These are phyloP conservation scores for Dichotomopilus funicola DNA, from an alignment of 2,329 filamentous ascomycete species.

Conservation along the genomic window DNA sequence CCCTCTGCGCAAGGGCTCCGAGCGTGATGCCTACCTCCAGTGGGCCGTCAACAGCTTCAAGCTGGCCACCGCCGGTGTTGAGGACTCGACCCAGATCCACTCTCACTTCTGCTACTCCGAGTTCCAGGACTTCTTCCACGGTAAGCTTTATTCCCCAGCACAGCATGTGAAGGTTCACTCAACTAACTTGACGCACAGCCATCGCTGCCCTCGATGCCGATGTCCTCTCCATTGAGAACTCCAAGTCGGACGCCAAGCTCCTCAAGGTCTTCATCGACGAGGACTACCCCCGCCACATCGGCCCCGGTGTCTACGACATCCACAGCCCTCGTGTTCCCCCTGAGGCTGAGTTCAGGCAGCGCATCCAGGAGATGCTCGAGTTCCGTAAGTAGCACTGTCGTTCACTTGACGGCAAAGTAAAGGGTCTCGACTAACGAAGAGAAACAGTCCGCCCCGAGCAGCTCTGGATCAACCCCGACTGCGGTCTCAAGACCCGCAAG, in stretches of 20 bases:
- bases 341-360: constrained; percentile 97
- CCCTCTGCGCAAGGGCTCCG: constrained; percentile 84
- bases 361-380: constrained; percentile 95
- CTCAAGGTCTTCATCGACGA: constrained; percentile 97
- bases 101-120: constrained; percentile 99
- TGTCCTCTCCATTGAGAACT: constrained; percentile 99
- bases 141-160: neutral
- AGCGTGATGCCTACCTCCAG: constrained; percentile 92
- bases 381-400: constrained; percentile 61
- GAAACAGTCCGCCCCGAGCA: constrained; percentile 60
- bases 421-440: constrained; percentile 5
- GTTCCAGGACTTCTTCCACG: constrained; percentile 99
- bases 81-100: constrained; percentile 98
- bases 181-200: constrained; percentile 32
- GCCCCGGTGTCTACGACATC: constrained; percentile 99
- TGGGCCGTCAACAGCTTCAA: constrained; percentile 99
- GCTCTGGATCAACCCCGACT: constrained; percentile 99
- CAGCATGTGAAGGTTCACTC: neutral
- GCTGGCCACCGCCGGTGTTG: constrained; percentile 84
- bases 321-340: constrained; percentile 96
- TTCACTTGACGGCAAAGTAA: neutral
- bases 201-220: constrained; percentile 97
- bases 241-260: constrained; percentile 99
- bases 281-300: constrained; percentile 95
- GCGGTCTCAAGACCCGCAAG: constrained; percentile 97